Conservation (phyloP, 306 rosid genomes). For the Astragalus membranaceus region DNA sequence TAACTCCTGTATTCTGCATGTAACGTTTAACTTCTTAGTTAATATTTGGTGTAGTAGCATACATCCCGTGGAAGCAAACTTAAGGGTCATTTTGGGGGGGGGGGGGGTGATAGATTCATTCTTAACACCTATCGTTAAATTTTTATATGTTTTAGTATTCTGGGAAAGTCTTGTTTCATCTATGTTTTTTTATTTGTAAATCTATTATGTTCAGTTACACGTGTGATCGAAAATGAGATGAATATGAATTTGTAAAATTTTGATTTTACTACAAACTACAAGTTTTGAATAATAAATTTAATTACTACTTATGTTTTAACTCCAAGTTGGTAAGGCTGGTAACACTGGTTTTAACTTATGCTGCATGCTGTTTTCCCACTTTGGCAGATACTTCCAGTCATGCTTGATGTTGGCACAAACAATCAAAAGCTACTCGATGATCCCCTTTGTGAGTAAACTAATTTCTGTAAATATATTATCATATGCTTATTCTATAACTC, state of each 20-base stretch:
- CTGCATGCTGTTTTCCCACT: conserved; percentile 23
- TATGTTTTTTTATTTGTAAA: neutral
- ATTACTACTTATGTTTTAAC: neutral
- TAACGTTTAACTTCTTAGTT: neutral
- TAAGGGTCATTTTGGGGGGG: neutral
- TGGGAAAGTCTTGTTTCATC: conserved; percentile 1
- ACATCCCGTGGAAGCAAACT: neutral
- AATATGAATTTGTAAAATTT: neutral
- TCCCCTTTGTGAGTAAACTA: conserved; percentile 70
- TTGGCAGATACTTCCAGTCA: conserved; percentile 85
- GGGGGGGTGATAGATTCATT: neutral
- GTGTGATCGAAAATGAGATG: neutral
- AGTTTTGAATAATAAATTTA: neutral
- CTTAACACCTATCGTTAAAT: neutral
- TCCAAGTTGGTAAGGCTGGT: neutral
- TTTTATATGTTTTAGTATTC: neutral
- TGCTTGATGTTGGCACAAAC: conserved; percentile 98
- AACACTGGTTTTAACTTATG: conserved; percentile 14
- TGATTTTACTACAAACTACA: neutral
- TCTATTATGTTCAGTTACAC: neutral
- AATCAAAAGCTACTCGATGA: conserved; percentile 86
- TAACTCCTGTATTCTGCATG: neutral
- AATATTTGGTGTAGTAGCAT: neutral
- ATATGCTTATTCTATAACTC: neutral
- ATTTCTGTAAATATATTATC: conserved; percentile 1